These are phyloP conservation scores for Hypoxylon rubiginosum DNA, from an alignment of 2,329 filamentous ascomycete species.

Conservation along the genomic window DNA sequence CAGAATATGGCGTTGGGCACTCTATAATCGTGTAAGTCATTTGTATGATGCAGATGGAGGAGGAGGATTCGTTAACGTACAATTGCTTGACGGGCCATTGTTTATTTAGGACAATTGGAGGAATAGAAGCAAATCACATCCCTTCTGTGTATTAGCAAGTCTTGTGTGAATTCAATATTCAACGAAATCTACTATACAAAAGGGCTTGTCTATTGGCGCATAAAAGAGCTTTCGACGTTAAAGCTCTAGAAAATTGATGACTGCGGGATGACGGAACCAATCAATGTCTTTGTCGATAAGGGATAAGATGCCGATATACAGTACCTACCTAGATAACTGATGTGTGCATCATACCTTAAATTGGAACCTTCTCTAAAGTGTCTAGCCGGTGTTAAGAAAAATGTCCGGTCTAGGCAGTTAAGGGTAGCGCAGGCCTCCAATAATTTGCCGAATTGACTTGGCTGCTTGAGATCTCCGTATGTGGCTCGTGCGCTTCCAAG, in stretches of 20 bases:
- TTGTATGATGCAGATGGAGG: neutral
- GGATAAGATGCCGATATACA: no score
- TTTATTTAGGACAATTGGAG: conserved; percentile 17
- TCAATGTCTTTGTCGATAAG: conserved; percentile 12
- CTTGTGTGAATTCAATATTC: conserved; percentile 6
- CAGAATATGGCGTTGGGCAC: conserved; percentile 62
- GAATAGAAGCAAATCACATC: conserved; percentile 24
- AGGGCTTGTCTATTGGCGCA: conserved; percentile 24
- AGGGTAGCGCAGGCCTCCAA: conserved; percentile 41
- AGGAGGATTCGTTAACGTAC: conserved; percentile 38
- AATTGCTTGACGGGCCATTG: conserved; percentile 46
- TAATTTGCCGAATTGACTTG: conserved; percentile 17
- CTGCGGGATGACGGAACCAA: conserved; percentile 37
- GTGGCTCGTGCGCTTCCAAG: conserved; percentile 26
- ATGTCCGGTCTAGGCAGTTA: neutral
- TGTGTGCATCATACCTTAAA: no score
- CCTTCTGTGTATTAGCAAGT: conserved; percentile 9
- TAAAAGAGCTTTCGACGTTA: conserved; percentile 24
- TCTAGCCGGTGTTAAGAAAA: no score
- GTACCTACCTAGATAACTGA: no score
- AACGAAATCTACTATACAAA: conserved; percentile 8
- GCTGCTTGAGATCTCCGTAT: neutral
- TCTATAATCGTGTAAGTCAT: conserved; percentile 52
- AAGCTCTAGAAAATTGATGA: conserved; percentile 37
- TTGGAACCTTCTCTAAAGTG: no score